phyloP scores from a whole-genome alignment of 83 land plant genomes.

The Larix sibirica region DNA sequence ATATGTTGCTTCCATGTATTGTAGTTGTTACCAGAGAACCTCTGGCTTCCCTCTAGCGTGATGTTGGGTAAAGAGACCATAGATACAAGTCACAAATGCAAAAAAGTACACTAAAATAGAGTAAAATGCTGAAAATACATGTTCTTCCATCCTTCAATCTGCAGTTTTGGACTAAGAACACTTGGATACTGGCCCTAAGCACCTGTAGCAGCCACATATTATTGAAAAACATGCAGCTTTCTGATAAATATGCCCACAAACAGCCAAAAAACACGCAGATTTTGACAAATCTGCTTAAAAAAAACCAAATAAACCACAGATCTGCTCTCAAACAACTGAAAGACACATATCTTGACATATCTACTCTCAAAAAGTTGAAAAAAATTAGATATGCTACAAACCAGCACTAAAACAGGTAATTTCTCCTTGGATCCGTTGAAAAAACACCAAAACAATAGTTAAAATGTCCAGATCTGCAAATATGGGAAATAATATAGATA shows the following conservation, averaged over 20 bases:
- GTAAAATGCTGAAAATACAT: not conserved
- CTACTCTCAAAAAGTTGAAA: too few relatives aligned
- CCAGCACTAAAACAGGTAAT: too few relatives aligned
- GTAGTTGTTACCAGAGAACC: not conserved
- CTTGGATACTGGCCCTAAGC: too few relatives aligned
- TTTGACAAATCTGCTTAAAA: too few relatives aligned
- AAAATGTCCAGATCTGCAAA: not conserved
- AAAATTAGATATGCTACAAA: too few relatives aligned
- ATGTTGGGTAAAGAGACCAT: too few relatives aligned
- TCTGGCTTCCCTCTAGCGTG: not conserved
- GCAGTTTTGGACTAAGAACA: not conserved
- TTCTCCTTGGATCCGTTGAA: too few relatives aligned
- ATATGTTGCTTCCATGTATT: not conserved
- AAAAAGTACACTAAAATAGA: not conserved
- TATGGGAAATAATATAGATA: not conserved
- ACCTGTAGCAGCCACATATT: not conserved
- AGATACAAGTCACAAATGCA: too few relatives aligned
- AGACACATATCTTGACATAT: too few relatives aligned
- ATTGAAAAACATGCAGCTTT: not conserved
- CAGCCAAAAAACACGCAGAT: too few relatives aligned
- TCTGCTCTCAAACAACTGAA: too few relatives aligned
- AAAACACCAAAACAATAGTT: not conserved
- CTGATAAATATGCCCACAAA: not conserved
- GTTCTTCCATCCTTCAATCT: not conserved
- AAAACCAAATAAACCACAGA: too few relatives aligned